These are phyloP conservation scores for Trichoderma harzianum DNA, from an alignment of 2,329 filamentous ascomycete species.

Conservation along the genomic window DNA sequence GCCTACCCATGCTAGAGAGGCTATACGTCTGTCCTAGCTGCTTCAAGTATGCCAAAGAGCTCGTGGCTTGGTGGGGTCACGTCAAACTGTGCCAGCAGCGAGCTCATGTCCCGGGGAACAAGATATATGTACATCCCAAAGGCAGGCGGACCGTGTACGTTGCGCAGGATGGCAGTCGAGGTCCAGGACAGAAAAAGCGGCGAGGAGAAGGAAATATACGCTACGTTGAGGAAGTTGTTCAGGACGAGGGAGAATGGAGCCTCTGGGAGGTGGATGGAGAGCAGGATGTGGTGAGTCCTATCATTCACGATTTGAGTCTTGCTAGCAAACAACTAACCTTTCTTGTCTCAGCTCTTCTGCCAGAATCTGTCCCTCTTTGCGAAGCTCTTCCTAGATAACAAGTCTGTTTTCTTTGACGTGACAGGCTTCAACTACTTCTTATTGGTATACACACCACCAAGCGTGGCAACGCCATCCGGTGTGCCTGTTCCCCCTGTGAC, in stretches of 20 bases:
- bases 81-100: constrained; percentile 54
- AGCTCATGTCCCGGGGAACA: constrained; percentile 58
- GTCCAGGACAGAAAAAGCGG: constrained; percentile 37
- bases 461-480: constrained; percentile 23
- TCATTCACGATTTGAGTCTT: background rate
- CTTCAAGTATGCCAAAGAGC: constrained; percentile 80
- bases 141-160: constrained; percentile 41
- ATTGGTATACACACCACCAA: constrained; percentile 66
- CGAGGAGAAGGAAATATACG: constrained; percentile 35
- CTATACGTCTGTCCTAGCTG: constrained; percentile 89
- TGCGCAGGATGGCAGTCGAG: constrained; percentile 30
- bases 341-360: constrained; percentile 65
- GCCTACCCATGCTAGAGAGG: constrained; percentile 54
- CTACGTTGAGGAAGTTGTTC: constrained; percentile 43
- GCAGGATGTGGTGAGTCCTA: constrained; percentile 61
- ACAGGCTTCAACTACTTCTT: constrained; percentile 92
- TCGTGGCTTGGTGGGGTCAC: constrained; percentile 57
- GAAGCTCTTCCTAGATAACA: constrained; percentile 96
- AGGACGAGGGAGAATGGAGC: constrained; percentile 70
- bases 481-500: constrained; percentile 13
- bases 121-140: constrained; percentile 66
- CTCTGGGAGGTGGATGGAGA: constrained; percentile 94
- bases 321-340: background rate
- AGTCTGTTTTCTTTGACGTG: constrained; percentile 97
- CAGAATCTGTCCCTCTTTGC: constrained; percentile 95